Conservation (phyloP, 495 filamentous ascomycete genomes). For the Podospora pseudoanserina region DNA sequence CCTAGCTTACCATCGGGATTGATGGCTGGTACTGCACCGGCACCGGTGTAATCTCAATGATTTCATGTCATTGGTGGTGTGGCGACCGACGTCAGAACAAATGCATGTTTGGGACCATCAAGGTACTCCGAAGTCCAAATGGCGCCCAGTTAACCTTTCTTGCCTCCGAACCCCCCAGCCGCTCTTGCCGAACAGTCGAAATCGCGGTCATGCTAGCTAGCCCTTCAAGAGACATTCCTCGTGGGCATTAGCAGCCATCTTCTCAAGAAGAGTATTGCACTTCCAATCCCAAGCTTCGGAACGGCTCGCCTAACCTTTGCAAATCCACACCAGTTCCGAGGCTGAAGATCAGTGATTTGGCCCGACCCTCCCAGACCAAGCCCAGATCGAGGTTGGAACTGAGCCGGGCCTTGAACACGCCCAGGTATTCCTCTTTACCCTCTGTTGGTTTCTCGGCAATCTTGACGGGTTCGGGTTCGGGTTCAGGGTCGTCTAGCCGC, state of each 20-base stretch:
- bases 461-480: slow-evolving; percentile 17
- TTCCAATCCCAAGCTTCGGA: slow-evolving; percentile 78
- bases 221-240: not conserved
- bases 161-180: too few relatives aligned
- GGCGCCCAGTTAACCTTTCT: not conserved
- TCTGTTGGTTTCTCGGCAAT: slow-evolving; percentile 12
- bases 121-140: not conserved
- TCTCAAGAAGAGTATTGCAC: slow-evolving; percentile 85
- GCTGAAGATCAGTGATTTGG: slow-evolving; percentile 91
- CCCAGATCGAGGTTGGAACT: slow-evolving; percentile 82
- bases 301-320: slow-evolving; percentile 62
- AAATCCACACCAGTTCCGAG: slow-evolving; percentile 77
- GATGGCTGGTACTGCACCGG: not conserved
- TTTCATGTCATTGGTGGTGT: not conserved
- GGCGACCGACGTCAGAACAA: not conserved
- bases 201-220: not conserved
- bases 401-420: slow-evolving; percentile 84
- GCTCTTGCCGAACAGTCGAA: not conserved
- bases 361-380: slow-evolving; percentile 86
- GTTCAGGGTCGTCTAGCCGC: slow-evolving; percentile 45
- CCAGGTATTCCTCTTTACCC: slow-evolving; percentile 62
- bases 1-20: not conserved
- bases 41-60: not conserved
- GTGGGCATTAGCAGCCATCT: not conserved
- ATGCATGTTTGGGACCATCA: not conserved